Evolutionary conservation across 257 asterid species (phyloP), one percentile per base, ranked within the genome.

Genomic region (Scutellaria galericulata): DNA sequence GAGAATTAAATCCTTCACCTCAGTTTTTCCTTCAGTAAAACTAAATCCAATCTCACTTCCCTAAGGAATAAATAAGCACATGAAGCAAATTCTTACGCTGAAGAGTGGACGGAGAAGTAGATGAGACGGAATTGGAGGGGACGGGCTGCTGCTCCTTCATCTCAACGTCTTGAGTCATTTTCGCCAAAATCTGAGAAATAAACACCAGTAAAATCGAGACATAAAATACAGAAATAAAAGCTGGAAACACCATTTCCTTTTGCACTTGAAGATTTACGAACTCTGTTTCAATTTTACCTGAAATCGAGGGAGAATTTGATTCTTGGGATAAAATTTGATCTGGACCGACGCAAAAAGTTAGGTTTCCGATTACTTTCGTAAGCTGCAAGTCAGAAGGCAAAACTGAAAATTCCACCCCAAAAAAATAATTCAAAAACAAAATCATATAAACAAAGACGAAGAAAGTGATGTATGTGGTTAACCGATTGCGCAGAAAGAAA

Each of bases 161-260:
- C 88, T 95, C 98, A 72, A 88, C 84, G 68, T 92, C 99, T 83
- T 87, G 91, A 78, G 93, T 88, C 98, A 90, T 89, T 72, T 81
- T 80, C 51, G 75, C 24, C 75, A 75, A 69, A 66, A 82, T 48
- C 92, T 86, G 89, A 62, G 83, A 75, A 79, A 82, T 40, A 39
- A 75, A 71, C 11, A 69, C 56, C 75, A 77, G 27, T 6, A 79
- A 12, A 58, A 79, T 68, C 35, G 80, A 71, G 44, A 59, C 39
- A 59, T 56, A 37, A 64, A 77, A 65, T 9, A 78, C 70, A 62
- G 70, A 82, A 27, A 83, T 7, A 57, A 68, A 60, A 62, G 65
- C 81, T 22, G 74, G 78, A 58, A 79, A 54, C 7, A 27, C 71
- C 66, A 79, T 42, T 52, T 11, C 42, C 14, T 5, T 51, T 35